These are phyloP conservation scores for Ampelocalamus luodianensis DNA, from an alignment of 176 grass and related monocot genomes.

Conservation along the genomic window DNA sequence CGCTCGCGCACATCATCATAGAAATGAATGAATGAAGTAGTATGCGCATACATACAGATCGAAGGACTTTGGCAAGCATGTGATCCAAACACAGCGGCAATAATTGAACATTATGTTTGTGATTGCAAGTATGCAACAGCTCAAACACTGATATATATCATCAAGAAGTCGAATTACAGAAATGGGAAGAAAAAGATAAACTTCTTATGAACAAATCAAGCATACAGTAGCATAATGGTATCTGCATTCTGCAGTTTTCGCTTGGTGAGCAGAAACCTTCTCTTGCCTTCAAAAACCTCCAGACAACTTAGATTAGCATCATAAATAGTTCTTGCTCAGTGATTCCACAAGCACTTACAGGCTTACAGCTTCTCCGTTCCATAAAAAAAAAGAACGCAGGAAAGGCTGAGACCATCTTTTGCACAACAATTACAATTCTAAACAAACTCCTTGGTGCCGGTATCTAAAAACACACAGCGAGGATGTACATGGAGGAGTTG, in stretches of 20 bases:
- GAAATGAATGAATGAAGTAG: too few relatives aligned
- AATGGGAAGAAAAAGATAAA: neutral
- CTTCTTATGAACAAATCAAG: constrained; percentile 39
- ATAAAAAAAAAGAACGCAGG: constrained; percentile 38
- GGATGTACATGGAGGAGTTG: constrained; percentile 8
- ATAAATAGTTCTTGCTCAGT: neutral
- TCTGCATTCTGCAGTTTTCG: neutral
- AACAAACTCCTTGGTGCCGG: constrained; percentile 24
- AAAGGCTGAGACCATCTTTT: constrained; percentile 29
- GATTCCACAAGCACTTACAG: constrained; percentile 41
- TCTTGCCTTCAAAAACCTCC: constrained; percentile 35
- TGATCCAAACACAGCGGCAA: constrained; percentile 28
- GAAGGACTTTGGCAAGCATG: constrained; percentile 29
- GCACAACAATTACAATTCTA: constrained; percentile 41
- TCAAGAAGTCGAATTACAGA: constrained; percentile 34
- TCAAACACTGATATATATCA: constrained; percentile 36
- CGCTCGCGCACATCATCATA: too few relatives aligned
- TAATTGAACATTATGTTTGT: constrained; percentile 34
- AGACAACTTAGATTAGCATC: constrained; percentile 25
- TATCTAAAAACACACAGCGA: constrained; percentile 10
- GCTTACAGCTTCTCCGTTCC: constrained; percentile 41
- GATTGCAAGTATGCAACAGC: constrained; percentile 38
- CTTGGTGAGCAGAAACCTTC: constrained; percentile 26
- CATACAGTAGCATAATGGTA: constrained; percentile 8
- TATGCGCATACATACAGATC: constrained; percentile 36